These are phyloP conservation scores for Podosphaera aphanis DNA, from an alignment of 2,329 filamentous ascomycete species.

Conservation along the genomic window DNA sequence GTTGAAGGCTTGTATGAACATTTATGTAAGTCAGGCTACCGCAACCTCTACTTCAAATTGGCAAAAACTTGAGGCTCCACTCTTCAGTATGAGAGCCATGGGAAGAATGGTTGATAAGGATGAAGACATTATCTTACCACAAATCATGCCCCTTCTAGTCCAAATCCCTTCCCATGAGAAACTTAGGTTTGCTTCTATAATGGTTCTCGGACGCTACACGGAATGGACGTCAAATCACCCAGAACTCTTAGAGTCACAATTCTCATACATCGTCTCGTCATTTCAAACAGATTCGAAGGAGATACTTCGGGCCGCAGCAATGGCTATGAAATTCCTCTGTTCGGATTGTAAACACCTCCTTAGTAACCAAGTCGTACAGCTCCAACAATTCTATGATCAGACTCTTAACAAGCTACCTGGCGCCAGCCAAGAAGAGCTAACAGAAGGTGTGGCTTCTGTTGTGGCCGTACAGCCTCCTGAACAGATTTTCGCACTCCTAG, in stretches of 20 bases:
- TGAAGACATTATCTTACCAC: constrained; percentile 66
- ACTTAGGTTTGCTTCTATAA: constrained; percentile 92
- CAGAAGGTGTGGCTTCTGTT: constrained; percentile 81
- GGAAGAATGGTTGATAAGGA: constrained; percentile 85
- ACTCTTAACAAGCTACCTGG: constrained; percentile 69
- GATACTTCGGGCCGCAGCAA: constrained; percentile 71
- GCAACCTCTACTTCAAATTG: constrained; percentile 65
- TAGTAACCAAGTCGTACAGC: constrained; percentile 57
- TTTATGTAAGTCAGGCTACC: constrained; percentile 53
- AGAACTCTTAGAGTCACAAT: constrained; percentile 74
- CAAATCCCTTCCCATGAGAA: constrained; percentile 93
- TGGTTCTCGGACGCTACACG: constrained; percentile 89
- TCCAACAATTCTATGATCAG: constrained; percentile 81
- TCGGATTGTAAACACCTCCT: constrained; percentile 79
- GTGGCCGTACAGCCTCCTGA: constrained; percentile 63
- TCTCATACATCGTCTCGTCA: constrained; percentile 84
- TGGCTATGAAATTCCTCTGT: constrained; percentile 93
- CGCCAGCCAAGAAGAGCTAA: constrained; percentile 81
- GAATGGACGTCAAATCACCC: constrained; percentile 94
- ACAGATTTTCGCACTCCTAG: constrained; percentile 65
- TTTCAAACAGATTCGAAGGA: constrained; percentile 78
- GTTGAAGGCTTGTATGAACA: constrained; percentile 72
- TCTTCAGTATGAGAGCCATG: constrained; percentile 90
- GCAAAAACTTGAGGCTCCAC: constrained; percentile 84
- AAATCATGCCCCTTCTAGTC: constrained; percentile 79